Evolutionary conservation across 2,329 filamentous ascomycete genomes (phyloP).

Genomic region (Aspergillus melleus): DNA sequence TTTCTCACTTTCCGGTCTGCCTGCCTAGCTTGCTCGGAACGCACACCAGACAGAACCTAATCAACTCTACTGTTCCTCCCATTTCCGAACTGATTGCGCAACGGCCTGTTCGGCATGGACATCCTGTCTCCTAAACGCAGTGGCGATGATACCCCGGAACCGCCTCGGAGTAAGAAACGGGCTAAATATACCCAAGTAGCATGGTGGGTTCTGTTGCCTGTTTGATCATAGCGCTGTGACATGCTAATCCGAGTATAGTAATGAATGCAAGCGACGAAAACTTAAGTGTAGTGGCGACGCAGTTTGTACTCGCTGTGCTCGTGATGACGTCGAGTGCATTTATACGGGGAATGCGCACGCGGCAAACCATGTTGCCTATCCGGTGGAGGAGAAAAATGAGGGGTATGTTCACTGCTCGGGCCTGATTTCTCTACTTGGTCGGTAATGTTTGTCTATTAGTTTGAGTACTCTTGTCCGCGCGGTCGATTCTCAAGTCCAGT

Average conservation of each 20-base stretch:
- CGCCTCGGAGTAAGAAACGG: slow-evolving; percentile 28
- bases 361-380: background rate
- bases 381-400: slow-evolving; percentile 19
- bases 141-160: slow-evolving; percentile 17
- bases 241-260: slow-evolving; percentile 45
- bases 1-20: too few species aligned
- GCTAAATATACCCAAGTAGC: slow-evolving; percentile 39
- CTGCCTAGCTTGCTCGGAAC: too few species aligned
- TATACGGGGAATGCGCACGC: slow-evolving; percentile 63
- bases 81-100: background rate
- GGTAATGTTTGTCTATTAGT: slow-evolving; percentile 13
- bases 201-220: slow-evolving; percentile 25
- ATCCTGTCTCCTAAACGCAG: background rate
- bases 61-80: background rate
- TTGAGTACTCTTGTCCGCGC: slow-evolving; percentile 19
- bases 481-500: slow-evolving; percentile 30
- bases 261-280: slow-evolving; percentile 73
- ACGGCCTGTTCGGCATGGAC: background rate
- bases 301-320: slow-evolving; percentile 63
- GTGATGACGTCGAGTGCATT: slow-evolving; percentile 63
- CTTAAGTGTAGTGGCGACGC: slow-evolving; percentile 73
- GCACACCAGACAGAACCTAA: background rate
- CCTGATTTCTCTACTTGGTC: slow-evolving; percentile 1
- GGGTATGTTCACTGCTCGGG: slow-evolving; percentile 6
- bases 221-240: background rate